Evolutionary conservation across 1,139 yeast genomes (phyloP), one percentile per base, ranked within the genome.

Genomic region (Hyphopichia buzzinii): DNA sequence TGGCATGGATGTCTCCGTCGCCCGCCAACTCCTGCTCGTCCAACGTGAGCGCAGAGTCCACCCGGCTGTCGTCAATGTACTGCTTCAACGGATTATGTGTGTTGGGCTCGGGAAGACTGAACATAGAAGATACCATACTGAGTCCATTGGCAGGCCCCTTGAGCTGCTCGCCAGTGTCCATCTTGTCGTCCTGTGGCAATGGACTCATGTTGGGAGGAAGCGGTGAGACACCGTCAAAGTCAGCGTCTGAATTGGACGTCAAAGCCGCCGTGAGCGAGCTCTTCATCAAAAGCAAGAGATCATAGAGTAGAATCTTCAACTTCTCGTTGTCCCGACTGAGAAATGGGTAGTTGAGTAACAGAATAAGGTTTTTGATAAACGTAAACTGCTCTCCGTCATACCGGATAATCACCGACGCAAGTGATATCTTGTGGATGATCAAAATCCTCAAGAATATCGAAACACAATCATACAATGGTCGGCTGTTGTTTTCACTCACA

Each of bases 271-370:
- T 55, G 8, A 67, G 44, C 2, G 67, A 52, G 2, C 58, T 57
- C 49, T 80, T 81, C 49, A 82, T 61, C 3, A 85, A 72, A 3
- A 80, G 59, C 28, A 83, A 57, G 31, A 83, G 65, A 52, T 84
- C 92, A 48, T 81, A 81, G 2, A 83, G 59, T 43, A 83, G 59
- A 37, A 83, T 76, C 47, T 74, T 76, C 41, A 83, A 53, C 43
- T 76, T 76, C 33, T 77, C 75, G 47, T 71, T 70, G 26, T 58
- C 61, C 3, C 63, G 36, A 1, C 49, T 37, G 37, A 79, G 58
- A 22, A 69, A 61, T 4, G 58, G 52, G 6, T 77, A 67, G 28
- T 68, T 64, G 39, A 79, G 62, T 8, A 83, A 50, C 4, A 59
- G 59, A 17, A 73, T 66, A 47, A 81, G 57, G 37, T 74, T 76